Evolutionary conservation across 2,329 filamentous ascomycete species (phyloP).

Genomic region (Colletotrichum salicis): DNA sequence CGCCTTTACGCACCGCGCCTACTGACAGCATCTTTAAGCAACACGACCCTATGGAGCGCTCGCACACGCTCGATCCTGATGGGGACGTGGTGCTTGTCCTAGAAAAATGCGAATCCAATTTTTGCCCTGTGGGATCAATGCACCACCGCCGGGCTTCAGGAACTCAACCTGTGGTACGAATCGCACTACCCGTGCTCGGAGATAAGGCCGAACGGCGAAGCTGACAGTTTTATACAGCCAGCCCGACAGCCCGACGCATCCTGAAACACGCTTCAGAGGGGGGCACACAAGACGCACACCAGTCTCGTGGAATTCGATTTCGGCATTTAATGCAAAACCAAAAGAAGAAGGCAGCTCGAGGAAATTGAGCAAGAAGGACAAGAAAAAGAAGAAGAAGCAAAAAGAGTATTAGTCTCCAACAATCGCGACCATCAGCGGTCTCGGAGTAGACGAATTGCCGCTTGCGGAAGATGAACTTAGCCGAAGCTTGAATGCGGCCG

Average conservation of each 20-base stretch:
- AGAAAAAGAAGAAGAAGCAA: not conserved
- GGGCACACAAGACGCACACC: not conserved
- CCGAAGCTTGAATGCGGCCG: not conserved
- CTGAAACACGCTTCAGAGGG: not conserved
- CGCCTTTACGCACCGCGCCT: not conserved
- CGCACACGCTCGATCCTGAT: conserved; percentile 1
- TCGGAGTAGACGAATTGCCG: not conserved
- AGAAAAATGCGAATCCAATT: not conserved
- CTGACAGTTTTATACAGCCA: not conserved
- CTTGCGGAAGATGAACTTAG: not conserved
- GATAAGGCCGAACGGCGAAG: not conserved
- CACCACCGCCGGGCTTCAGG: not conserved
- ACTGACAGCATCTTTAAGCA: not conserved
- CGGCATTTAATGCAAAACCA: not conserved
- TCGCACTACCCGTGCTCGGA: not conserved
- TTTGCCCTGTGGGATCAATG: not conserved
- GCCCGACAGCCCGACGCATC: not conserved
- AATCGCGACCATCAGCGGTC: not conserved
- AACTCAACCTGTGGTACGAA: not conserved
- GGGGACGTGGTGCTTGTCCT: conserved; percentile 1
- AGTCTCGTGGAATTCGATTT: not conserved
- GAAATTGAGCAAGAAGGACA: not conserved
- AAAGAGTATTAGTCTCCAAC: not conserved
- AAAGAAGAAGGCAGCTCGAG: not conserved
- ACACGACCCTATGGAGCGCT: not conserved